These are phyloP conservation scores for Dalbergia oliveri DNA, from an alignment of 306 rosid species.

Conservation along the genomic window DNA sequence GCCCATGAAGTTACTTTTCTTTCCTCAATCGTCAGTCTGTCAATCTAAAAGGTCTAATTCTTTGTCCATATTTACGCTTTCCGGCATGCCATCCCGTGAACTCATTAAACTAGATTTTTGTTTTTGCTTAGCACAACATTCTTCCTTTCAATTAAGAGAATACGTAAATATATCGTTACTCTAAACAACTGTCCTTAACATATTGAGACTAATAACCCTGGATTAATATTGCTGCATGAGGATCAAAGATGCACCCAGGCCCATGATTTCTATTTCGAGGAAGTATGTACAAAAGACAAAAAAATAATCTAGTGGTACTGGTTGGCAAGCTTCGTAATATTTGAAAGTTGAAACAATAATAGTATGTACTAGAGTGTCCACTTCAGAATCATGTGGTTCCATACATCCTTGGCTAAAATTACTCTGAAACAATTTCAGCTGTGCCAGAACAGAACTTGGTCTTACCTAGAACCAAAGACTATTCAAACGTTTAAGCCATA, in stretches of 20 bases:
- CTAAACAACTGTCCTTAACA: conserved; percentile 1
- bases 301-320: no score
- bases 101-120: not conserved
- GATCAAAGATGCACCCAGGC: not conserved
- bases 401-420: not conserved
- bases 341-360: not conserved
- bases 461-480: conserved; percentile 3
- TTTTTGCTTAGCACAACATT: not conserved
- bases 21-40: not conserved
- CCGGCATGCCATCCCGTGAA: not conserved
- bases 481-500: not conserved
- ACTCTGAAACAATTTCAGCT: not conserved
- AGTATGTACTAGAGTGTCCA: not conserved
- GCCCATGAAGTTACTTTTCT: not conserved
- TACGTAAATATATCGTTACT: not conserved
- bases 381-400: not conserved
- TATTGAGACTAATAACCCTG: not conserved
- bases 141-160: not conserved
- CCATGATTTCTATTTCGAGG: not conserved
- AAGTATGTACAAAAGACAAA: not conserved
- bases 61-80: not conserved
- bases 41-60: not conserved
- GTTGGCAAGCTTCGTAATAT: not conserved
- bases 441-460: not conserved
- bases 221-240: not conserved